These are phyloP conservation scores for barley (Hordeum vulgare) DNA, from an alignment of 176 grass and related monocot species.

Conservation along the genomic window MorexV3_pseudomolecules_assembly NC_058519.1:269317685-269318184, in stretches of 20 bases:
- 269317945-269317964: neutral
- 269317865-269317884: neutral
- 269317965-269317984: neutral
- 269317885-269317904: neutral
- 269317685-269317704: neutral
- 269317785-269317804: neutral
- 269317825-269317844: neutral
- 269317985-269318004: neutral
- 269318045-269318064: neutral
- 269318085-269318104: neutral
- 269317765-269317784: neutral
- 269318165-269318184: neutral
- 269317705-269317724: neutral
- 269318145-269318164: neutral
- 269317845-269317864: neutral
- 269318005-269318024: neutral
- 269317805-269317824: neutral
- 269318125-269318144: neutral
- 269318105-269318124: neutral
- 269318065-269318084: neutral
- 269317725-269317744: neutral
- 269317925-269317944: neutral
- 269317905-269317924: neutral
- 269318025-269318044: neutral
- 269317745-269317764: neutral